A percentile compares a stretch with the other conserved stretches of the same genome.
These are phyloP conservation scores for Claviceps maximensis DNA, from an alignment of 2,329 filamentous ascomycete genomes.

Conservation along the genomic window DNA sequence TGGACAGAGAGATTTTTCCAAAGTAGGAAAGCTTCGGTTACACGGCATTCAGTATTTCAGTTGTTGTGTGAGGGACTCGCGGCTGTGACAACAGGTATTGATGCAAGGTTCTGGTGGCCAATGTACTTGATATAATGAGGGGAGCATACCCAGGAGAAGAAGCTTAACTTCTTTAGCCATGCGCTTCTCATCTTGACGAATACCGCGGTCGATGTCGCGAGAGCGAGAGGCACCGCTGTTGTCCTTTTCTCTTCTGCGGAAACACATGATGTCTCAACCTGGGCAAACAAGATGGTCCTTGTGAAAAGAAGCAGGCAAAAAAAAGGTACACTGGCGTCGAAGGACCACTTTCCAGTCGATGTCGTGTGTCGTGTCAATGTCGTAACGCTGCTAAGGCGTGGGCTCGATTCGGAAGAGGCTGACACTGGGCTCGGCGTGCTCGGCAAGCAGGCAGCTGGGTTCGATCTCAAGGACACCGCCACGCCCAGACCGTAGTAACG, in stretches of 20 bases:
- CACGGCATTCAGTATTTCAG: background rate
- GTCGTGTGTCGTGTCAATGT: background rate
- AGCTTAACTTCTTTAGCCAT: constrained; percentile 86
- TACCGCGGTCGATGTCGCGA: constrained; percentile 70
- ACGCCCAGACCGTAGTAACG: background rate
- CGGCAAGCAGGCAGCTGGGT: background rate
- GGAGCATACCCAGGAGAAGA: constrained; percentile 61
- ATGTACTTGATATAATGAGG: background rate
- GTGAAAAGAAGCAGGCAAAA: background rate
- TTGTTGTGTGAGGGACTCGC: background rate
- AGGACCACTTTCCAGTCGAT: background rate
- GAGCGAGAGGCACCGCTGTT: constrained; percentile 38
- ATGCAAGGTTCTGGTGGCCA: background rate
- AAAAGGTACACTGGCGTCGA: background rate
- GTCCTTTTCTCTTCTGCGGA: constrained; percentile 41
- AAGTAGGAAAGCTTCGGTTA: constrained; percentile 1
- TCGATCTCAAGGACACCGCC: background rate
- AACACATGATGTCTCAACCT: constrained; percentile 40
- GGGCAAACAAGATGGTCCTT: background rate
- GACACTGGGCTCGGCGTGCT: background rate
- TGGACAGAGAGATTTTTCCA: background rate
- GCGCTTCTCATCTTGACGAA: constrained; percentile 79
- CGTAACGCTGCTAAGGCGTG: background rate
- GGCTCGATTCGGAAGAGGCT: background rate
- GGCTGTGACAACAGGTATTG: background rate